phyloP scores from a whole-genome alignment of 345 rosid species.

The Lenwebbia sp. region DNA sequence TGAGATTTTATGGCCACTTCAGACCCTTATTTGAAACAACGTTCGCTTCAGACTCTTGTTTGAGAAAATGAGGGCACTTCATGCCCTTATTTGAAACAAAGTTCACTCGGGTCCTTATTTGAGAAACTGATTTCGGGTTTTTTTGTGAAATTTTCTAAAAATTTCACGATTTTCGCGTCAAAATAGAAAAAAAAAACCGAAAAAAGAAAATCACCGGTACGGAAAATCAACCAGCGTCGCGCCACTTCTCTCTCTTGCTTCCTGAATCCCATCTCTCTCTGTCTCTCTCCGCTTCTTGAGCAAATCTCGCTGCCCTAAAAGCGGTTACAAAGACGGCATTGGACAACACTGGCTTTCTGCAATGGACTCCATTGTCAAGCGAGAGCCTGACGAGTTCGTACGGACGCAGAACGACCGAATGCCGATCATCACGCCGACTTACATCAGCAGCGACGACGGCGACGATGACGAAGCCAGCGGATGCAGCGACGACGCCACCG shows the following conservation, averaged over 20 bases:
- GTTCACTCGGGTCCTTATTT: no score
- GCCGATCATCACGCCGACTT: neutral
- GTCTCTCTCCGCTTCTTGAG: neutral
- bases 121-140: no score
- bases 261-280: neutral
- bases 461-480: neutral
- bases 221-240: neutral
- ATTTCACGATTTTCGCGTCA: neutral
- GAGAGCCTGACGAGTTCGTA: neutral
- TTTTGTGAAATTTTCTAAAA: no score
- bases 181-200: neutral
- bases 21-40: no score
- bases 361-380: neutral
- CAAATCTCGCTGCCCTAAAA: neutral
- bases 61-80: no score
- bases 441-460: neutral
- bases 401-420: neutral
- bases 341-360: neutral
- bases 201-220: neutral
- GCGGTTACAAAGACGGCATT: neutral
- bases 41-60: no score
- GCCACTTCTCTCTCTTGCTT: neutral
- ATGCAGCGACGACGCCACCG: neutral
- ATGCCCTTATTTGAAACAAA: no score
- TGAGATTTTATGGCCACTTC: no score